Base-by-base conservation (phyloP, 768 basidiomycete species). In the Lentinus brumalis region DNA sequence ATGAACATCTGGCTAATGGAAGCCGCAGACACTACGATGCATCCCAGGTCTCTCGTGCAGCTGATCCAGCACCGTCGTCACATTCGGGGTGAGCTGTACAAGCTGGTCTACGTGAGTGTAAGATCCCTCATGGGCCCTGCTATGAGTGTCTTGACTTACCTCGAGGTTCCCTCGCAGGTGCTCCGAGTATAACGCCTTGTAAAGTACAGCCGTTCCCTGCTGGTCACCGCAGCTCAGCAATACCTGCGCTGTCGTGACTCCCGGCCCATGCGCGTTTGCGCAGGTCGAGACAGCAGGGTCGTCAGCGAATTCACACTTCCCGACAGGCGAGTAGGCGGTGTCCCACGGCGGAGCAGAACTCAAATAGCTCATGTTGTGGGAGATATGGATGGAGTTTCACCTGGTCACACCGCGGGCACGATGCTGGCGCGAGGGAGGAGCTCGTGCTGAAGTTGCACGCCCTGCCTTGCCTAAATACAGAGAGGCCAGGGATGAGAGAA, bases 341-440 rank as follows among this genome's bases (percentile, higher is more conserved):
- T 89, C 69, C 16, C 82, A 31, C 82, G 83, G 51, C 83, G 78
- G 10, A 73, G 66, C 84, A 86, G 63, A 83, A 81, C 47, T 77
- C 71, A 50, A 86, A 69, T 44, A 91, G 75, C 14, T 83, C 79
- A 31, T 81, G 76, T 66, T 90, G 86, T 6, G 83, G 81, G 60
- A 89, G 80, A 73, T 86, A 88, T 4, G 89, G 89, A 72, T 93
- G 91, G 3, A 85, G 73, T 73, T 87, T 85, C 18, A 88, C 81
- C 70, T 91, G 89, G 66, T 91, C 86, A 26, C 15, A 84, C 80
- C 39, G 84, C 84, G 16, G 89, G 88, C n/a, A 81, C 76, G 65
- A 88, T 79, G 21, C 73, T 79, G 61, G 77, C 79, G 21, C 78
- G 75, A 40, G 79, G 72, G 32, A 83, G 70, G 7, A 86, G 74